Percentiles rank a stretch among this genome's conserved stretches.
These are phyloP conservation scores for Colletotrichum sp. DNA, from an alignment of 2,329 filamentous ascomycete species.

Conservation along the genomic window DNA sequence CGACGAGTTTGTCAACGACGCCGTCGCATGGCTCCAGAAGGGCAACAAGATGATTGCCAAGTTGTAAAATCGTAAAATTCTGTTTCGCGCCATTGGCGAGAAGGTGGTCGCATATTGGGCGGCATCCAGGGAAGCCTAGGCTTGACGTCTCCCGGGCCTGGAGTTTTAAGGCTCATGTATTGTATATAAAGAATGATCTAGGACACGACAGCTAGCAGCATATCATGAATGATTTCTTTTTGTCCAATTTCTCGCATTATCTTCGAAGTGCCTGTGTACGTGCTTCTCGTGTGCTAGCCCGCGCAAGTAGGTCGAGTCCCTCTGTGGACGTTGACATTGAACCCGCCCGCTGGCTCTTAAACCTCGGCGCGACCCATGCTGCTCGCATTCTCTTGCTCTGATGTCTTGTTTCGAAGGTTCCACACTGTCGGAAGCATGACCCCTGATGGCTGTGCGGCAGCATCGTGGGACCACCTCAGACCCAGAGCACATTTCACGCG, in stretches of 20 bases:
- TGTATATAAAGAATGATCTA: slow-evolving; percentile 12
- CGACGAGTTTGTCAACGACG: slow-evolving; percentile 90
- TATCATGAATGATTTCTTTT: background rate
- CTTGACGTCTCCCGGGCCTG: background rate
- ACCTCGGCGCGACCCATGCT: background rate
- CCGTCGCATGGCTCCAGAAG: slow-evolving; percentile 71
- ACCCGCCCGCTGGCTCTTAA: background rate
- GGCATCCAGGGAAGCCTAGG: background rate
- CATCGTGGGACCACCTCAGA: background rate
- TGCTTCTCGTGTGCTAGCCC: background rate
- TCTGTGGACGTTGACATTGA: too few species aligned
- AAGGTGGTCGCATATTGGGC: slow-evolving; percentile 5
- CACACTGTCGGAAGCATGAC: background rate
- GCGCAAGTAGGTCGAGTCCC: background rate
- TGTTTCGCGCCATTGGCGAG: slow-evolving; percentile 7
- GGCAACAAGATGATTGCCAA: slow-evolving; percentile 74
- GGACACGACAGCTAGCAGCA: slow-evolving; percentile 13
- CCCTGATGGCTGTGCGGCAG: background rate
- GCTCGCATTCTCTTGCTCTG: background rate
- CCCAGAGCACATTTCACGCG: background rate
- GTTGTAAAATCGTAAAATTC: slow-evolving; percentile 54
- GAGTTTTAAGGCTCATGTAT: slow-evolving; percentile 13
- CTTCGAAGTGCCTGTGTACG: background rate
- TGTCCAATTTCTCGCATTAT: background rate
- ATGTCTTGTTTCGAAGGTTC: background rate